Percentiles rank a stretch among this genome's conserved stretches.
Evolutionary conservation across 208 protist species (phyloP).

Genomic region (Trypanosoma platydactyli): DNA sequence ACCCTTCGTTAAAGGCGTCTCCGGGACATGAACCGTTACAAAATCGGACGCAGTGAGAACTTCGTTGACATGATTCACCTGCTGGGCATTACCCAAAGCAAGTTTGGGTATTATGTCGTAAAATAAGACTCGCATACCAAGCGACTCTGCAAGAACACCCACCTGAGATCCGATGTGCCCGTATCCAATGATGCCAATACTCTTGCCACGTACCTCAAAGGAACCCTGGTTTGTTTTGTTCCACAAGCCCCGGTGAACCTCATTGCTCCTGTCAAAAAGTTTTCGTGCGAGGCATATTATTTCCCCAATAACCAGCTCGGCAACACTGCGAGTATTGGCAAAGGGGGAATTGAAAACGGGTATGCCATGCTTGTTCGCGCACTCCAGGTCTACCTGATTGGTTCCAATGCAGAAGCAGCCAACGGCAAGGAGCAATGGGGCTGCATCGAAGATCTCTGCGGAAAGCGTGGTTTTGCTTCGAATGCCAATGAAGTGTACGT

Average conservation of each 20-base stretch:
- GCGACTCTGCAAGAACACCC: conserved; percentile 89
- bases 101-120: conserved; percentile 90
- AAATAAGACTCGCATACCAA: conserved; percentile 93
- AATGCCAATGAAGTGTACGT: conserved; percentile 91
- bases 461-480: conserved; percentile 91
- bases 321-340: conserved; percentile 93
- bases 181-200: conserved; percentile 92
- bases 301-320: conserved; percentile 91
- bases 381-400: conserved; percentile 91
- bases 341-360: conserved; percentile 96
- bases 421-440: conserved; percentile 80
- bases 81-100: conserved; percentile 87
- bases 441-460: conserved; percentile 65
- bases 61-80: conserved; percentile 61
- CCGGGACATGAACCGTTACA: conserved; percentile 93
- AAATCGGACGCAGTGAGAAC: conserved; percentile 84
- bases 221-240: conserved; percentile 81
- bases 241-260: conserved; percentile 90
- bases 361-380: conserved; percentile 73
- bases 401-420: conserved; percentile 97
- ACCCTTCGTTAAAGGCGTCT: conserved; percentile 68
- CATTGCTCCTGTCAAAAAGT: conserved; percentile 80
- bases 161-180: conserved; percentile 94
- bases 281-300: conserved; percentile 90
- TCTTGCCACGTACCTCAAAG: conserved; percentile 89